Evolutionary conservation across 371 early-diverging fungal genomes (phyloP).

Genomic region (Mortierella sp.): DNA sequence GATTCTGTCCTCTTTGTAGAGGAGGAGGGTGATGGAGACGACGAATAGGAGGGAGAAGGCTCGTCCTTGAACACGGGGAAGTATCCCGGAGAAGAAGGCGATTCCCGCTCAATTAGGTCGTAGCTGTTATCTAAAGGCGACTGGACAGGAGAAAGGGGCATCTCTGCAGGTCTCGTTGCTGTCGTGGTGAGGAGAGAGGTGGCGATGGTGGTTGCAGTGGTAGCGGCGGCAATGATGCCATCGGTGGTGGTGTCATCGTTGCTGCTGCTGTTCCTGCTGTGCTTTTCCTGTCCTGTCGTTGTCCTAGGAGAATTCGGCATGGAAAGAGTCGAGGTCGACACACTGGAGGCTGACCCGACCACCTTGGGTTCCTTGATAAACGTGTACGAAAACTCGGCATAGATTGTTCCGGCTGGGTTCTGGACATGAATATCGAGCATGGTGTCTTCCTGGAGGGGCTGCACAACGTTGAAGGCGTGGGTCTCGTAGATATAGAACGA

Average conservation of each 20-base stretch:
- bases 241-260: too few relatives aligned
- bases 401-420: slow-evolving; percentile 30
- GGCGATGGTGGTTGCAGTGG: not conserved
- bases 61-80: slow-evolving; percentile 1
- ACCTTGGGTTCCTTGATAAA: slow-evolving; percentile 19
- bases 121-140: slow-evolving; percentile 14
- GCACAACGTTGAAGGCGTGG: slow-evolving; percentile 20
- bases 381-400: slow-evolving; percentile 40
- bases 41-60: not conserved
- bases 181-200: not conserved
- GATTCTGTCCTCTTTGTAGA: not conserved
- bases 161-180: not conserved
- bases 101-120: slow-evolving; percentile 21
- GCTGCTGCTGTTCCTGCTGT: slow-evolving; percentile 6
- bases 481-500: slow-evolving; percentile 51
- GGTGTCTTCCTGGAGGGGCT: slow-evolving; percentile 36
- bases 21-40: not conserved
- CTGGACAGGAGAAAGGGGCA: not conserved
- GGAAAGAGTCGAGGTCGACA: slow-evolving; percentile 1
- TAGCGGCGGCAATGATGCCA: not conserved
- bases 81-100: not conserved
- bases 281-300: not conserved
- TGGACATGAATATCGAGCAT: slow-evolving; percentile 38
- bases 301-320: slow-evolving; percentile 5
- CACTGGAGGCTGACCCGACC: not conserved